A percentile compares a stretch with the other conserved stretches of the same genome.
These are phyloP conservation scores for Microdochium bolleyi DNA, from an alignment of 2,329 filamentous ascomycete genomes.

Conservation along the genomic window DNA sequence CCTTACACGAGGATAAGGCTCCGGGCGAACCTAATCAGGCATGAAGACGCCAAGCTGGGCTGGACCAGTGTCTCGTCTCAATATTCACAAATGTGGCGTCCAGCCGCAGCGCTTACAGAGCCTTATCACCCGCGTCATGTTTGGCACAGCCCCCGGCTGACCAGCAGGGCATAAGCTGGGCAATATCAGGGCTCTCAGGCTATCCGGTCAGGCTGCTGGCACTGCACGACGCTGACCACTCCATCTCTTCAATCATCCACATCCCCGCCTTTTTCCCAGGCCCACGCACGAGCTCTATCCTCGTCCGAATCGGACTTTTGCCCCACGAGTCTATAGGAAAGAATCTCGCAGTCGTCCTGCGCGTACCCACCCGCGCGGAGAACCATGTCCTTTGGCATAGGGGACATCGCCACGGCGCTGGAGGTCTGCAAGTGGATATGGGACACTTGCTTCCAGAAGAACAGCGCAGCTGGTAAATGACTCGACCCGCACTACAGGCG, in stretches of 20 bases:
- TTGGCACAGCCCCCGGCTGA: not conserved
- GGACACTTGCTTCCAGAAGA: not conserved
- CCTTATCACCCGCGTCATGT: not conserved
- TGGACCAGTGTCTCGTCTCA: not conserved
- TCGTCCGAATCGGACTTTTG: not conserved
- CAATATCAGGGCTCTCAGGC: not conserved
- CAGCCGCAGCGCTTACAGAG: not conserved
- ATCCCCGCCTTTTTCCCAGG: not conserved
- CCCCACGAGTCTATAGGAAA: not conserved
- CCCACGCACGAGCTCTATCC: not conserved
- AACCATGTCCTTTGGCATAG: not conserved
- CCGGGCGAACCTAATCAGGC: not conserved
- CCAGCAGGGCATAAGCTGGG: not conserved
- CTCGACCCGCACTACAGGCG: not conserved
- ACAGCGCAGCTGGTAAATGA: not conserved
- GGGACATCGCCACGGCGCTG: not conserved
- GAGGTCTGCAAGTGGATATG: not conserved
- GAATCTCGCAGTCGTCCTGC: not conserved
- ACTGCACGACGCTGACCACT: not conserved
- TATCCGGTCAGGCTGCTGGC: not conserved
- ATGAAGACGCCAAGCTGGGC: not conserved
- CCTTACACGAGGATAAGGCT: not conserved
- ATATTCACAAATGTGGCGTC: not conserved
- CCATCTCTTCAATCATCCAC: not conserved
- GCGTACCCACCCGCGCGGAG: not conserved